Evolutionary conservation across 306 rosid genomes (phyloP).

Genomic region (Trifolium subterraneum): DNA sequence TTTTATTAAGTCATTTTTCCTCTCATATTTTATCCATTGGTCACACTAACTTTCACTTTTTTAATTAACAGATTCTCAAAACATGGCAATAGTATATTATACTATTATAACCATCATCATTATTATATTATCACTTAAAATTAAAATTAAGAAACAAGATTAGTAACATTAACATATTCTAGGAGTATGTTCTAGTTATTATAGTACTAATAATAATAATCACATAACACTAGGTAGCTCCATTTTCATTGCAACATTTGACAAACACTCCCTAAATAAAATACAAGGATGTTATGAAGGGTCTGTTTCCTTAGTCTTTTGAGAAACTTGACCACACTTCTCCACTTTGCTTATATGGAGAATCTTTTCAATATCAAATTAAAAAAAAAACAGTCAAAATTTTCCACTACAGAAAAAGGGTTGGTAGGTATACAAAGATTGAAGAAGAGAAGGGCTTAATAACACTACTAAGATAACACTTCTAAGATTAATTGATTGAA

Average conservation of each 20-base stretch:
- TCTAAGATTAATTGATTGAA: conserved; percentile 55
- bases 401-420: conserved; percentile 66
- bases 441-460: conserved; percentile 37
- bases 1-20: not conserved
- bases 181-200: not conserved
- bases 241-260: conserved; percentile 39
- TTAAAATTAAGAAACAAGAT: conserved; percentile 1
- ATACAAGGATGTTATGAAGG: conserved; percentile 58
- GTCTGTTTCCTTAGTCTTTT: conserved; percentile 68
- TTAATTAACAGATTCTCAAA: conserved; percentile 3
- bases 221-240: conserved; percentile 12
- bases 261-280: conserved; percentile 76
- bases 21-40: not conserved
- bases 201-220: conserved; percentile 35
- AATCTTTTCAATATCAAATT: conserved; percentile 50
- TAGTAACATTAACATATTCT: not conserved
- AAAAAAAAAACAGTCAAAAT: conserved; percentile 69
- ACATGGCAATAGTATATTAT: conserved; percentile 17
- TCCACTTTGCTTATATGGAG: conserved; percentile 73
- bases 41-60: not conserved
- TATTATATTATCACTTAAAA: too few relatives aligned
- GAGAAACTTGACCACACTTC: conserved; percentile 70
- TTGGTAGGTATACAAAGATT: conserved; percentile 45
- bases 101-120: not conserved
- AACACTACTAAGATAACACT: conserved; percentile 55